Evolutionary conservation across 164 flowering plant genomes (phyloP).

Genomic region (Euptelea pleiosperma): DNA sequence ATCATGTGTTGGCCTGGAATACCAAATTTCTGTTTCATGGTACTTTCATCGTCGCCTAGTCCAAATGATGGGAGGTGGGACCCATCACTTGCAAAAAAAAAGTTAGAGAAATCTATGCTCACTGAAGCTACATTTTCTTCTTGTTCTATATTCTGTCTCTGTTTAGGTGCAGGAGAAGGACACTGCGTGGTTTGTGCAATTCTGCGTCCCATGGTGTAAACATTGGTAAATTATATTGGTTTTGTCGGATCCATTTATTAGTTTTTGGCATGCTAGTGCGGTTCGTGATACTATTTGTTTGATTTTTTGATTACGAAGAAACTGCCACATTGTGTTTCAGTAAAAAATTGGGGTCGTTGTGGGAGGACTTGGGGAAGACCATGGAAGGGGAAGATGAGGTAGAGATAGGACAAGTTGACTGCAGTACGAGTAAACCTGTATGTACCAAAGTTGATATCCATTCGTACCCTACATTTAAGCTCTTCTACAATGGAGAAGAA

Average conservation of each 20-base stretch:
- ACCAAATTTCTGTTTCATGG: too few relatives aligned
- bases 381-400: constrained; percentile 94
- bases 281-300: background rate
- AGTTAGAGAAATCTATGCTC: too few relatives aligned
- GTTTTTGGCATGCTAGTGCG: background rate
- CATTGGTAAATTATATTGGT: constrained; percentile 63
- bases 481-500: constrained; percentile 94
- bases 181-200: constrained; percentile 90
- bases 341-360: constrained; percentile 84
- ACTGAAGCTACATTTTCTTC: constrained; percentile 2
- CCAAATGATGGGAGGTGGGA: background rate
- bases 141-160: background rate
- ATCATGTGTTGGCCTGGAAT: too few relatives aligned
- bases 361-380: constrained; percentile 84
- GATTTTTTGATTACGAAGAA: constrained; percentile 5
- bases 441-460: constrained; percentile 89
- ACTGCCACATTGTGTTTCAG: constrained; percentile 37
- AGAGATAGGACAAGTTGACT: constrained; percentile 94
- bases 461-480: constrained; percentile 95
- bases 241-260: background rate
- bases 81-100: background rate
- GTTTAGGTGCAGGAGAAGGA: constrained; percentile 92
- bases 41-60: too few relatives aligned
- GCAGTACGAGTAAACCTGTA: constrained; percentile 59
- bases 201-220: constrained; percentile 99